Conservation (phyloP, 1,139 yeast species). For the Blastobotrys arbuscula region DNA sequence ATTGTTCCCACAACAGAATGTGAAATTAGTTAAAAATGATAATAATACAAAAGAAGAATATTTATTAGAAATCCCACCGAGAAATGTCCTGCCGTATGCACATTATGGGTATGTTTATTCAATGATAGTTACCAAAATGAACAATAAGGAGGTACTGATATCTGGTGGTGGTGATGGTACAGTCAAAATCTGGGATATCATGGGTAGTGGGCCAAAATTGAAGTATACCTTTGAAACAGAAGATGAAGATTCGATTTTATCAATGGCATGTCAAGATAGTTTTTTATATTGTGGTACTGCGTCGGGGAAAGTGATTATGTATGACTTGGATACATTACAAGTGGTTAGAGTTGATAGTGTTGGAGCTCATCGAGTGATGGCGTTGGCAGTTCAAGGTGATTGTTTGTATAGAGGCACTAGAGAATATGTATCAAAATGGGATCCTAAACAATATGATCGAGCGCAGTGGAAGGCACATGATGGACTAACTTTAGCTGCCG, state of each 20-base stretch:
- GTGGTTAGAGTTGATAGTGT: conserved; percentile 44
- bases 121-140: conserved; percentile 40
- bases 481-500: conserved; percentile 30
- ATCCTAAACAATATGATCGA: conserved; percentile 26
- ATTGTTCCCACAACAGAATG: conserved; percentile 33
- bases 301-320: conserved; percentile 65
- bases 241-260: conserved; percentile 53
- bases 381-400: conserved; percentile 48
- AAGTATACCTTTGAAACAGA: conserved; percentile 49
- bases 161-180: conserved; percentile 91
- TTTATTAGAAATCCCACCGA: conserved; percentile 62
- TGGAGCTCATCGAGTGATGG: conserved; percentile 46
- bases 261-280: conserved; percentile 56
- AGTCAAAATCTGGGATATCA: conserved; percentile 61
- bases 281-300: conserved; percentile 75
- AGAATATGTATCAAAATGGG: conserved; percentile 31
- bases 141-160: conserved; percentile 41
- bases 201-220: conserved; percentile 23
- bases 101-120: conserved; percentile 88
- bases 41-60: conserved; percentile 12
- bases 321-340: conserved; percentile 81
- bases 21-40: conserved; percentile 2
- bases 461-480: conserved; percentile 34
- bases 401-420: conserved; percentile 53
- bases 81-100: conserved; percentile 70